phyloP scores from a whole-genome alignment of 2,329 filamentous ascomycete genomes.

The Malbranchea zuffiana region DNA sequence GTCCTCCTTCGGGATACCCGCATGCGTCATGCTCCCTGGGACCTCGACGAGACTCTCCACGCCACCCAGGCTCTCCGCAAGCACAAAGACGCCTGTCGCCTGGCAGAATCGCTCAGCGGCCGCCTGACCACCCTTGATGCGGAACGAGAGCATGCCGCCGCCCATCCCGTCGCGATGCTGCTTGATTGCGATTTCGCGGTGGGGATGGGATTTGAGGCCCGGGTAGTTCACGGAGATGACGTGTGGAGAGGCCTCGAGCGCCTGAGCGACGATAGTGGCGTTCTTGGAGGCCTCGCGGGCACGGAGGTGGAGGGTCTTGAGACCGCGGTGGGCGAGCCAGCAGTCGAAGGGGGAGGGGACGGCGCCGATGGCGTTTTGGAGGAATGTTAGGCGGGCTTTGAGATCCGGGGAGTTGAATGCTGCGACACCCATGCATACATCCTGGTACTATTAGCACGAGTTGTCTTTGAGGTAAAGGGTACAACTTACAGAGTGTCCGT shows the following conservation, averaged over 20 bases:
- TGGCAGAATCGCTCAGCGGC: constrained; percentile 92
- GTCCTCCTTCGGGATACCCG: constrained; percentile 82
- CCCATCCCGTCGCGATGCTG: constrained; percentile 93
- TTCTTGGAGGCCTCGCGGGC: constrained; percentile 76
- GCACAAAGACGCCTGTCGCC: constrained; percentile 75
- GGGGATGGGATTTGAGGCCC: constrained; percentile 74
- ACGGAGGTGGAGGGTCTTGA: constrained; percentile 92
- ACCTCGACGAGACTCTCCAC: constrained; percentile 89
- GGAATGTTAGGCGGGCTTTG: constrained; percentile 66
- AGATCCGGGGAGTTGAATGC: constrained; percentile 84
- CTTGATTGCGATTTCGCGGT: constrained; percentile 71
- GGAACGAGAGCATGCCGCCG: constrained; percentile 95
- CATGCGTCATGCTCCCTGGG: constrained; percentile 92
- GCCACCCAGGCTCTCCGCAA: constrained; percentile 85
- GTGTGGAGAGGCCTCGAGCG: constrained; percentile 67
- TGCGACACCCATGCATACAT: constrained; percentile 95
- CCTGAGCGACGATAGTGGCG: constrained; percentile 62
- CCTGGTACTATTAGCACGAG: constrained; percentile 34
- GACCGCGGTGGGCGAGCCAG: constrained; percentile 92
- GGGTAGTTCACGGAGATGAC: constrained; percentile 94
- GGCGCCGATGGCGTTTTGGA: constrained; percentile 95
- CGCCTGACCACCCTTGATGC: constrained; percentile 71
- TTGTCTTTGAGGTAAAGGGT: background rate
- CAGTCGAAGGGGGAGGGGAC: constrained; percentile 92
- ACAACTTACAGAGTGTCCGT: constrained; percentile 59